These are phyloP conservation scores for Cyberlindnera mrakii DNA, from an alignment of 805 yeast species.

Conservation along the genomic window DNA sequence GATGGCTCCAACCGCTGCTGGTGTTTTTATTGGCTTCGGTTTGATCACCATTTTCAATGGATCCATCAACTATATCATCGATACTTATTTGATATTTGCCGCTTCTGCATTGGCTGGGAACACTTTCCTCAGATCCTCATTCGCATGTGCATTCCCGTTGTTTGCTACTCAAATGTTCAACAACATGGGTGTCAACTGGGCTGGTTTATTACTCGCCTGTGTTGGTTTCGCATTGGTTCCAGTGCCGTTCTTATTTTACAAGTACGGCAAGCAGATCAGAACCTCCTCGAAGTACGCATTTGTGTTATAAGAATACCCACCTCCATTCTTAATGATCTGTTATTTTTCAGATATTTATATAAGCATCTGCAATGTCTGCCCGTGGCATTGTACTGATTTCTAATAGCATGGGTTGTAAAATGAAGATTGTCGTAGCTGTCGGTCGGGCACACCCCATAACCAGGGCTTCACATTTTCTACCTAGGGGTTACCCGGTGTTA, in stretches of 20 bases:
- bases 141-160: slow-evolving; percentile 68
- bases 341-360: not conserved
- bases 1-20: slow-evolving; percentile 72
- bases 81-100: slow-evolving; percentile 61
- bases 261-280: slow-evolving; percentile 53
- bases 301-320: slow-evolving; percentile 11
- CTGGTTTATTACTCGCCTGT: slow-evolving; percentile 65
- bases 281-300: slow-evolving; percentile 53
- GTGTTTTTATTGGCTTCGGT: slow-evolving; percentile 62
- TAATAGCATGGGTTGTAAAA: not conserved
- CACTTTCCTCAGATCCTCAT: slow-evolving; percentile 59
- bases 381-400: too few species aligned
- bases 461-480: too few species aligned
- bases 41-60: slow-evolving; percentile 63
- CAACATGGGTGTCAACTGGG: slow-evolving; percentile 70
- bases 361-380: too few species aligned
- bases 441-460: not conserved
- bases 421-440: not conserved
- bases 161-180: slow-evolving; percentile 69
- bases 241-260: slow-evolving; percentile 61
- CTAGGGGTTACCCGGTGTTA: too few species aligned
- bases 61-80: slow-evolving; percentile 66
- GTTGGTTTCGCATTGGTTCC: slow-evolving; percentile 53
- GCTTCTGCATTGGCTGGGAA: slow-evolving; percentile 78
- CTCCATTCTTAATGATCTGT: not conserved